Percentiles rank a stretch among this genome's conserved stretches.
These are phyloP conservation scores for Fimicolochytrium jonesii DNA, from an alignment of 192 early-diverging fungal species.

Conservation along the genomic window DNA sequence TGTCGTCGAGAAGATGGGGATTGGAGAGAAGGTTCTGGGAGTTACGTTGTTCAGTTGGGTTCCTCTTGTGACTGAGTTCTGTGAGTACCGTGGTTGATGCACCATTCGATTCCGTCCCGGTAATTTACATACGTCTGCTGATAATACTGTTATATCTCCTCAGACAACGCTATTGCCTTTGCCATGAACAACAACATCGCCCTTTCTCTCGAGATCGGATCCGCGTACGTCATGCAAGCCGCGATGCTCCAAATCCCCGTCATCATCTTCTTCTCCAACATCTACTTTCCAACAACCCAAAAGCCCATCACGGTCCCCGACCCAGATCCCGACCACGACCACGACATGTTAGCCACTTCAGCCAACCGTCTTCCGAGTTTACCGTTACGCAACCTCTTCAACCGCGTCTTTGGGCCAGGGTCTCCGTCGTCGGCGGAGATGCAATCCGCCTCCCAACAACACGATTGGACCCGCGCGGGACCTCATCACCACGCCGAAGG, in stretches of 20 bases:
- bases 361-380: background rate
- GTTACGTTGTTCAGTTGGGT: conserved; percentile 92
- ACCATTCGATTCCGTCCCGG: background rate
- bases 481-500: too few species aligned
- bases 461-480: background rate
- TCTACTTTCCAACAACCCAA: conserved; percentile 20
- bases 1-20: conserved; percentile 58
- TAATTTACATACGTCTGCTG: too few species aligned
- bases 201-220: conserved; percentile 87
- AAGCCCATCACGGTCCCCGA: background rate
- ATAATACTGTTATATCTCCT: conserved; percentile 17
- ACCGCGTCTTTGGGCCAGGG: background rate
- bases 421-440: background rate
- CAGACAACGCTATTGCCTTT: conserved; percentile 84
- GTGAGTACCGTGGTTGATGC: conserved; percentile 14
- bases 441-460: background rate
- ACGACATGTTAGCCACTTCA: background rate
- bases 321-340: background rate
- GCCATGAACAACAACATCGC: conserved; percentile 78
- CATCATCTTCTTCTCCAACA: conserved; percentile 75
- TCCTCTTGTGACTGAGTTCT: conserved; percentile 95
- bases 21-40: conserved; percentile 87
- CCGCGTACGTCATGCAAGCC: conserved; percentile 92
- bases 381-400: background rate
- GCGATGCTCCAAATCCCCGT: conserved; percentile 93